Conservation (phyloP, 2,329 filamentous ascomycete genomes). For the Dothidotthia symphoricarpi region DNA sequence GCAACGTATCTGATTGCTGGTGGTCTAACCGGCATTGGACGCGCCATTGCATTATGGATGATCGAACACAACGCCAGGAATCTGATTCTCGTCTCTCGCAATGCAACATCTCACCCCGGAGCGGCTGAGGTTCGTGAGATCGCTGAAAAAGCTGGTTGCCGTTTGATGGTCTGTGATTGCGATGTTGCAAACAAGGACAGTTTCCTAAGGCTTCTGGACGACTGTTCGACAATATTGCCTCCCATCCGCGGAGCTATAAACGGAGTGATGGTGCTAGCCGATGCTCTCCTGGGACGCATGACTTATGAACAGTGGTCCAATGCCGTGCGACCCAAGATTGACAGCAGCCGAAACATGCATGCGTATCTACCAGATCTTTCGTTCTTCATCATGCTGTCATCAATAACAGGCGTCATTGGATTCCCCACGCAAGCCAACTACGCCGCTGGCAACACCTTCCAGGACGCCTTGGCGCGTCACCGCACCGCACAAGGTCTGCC, state of each 20-base stretch:
- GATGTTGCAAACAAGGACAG: too few relatives aligned
- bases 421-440: conserved; percentile 20
- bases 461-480: conserved; percentile 21
- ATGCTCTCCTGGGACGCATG: conserved; percentile 15
- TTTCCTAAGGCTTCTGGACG: neutral
- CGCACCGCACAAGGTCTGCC: conserved; percentile 22
- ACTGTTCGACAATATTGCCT: conserved; percentile 11
- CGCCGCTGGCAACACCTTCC: conserved; percentile 21
- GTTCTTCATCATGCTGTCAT: conserved; percentile 27
- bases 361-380: conserved; percentile 15
- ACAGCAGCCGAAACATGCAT: conserved; percentile 17
- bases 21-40: conserved; percentile 13
- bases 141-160: neutral
- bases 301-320: conserved; percentile 4
- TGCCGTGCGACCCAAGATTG: conserved; percentile 7
- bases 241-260: conserved; percentile 28
- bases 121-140: neutral
- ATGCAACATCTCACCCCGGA: neutral
- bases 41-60: conserved; percentile 10
- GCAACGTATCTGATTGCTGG: conserved; percentile 16
- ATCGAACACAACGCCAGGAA: conserved; percentile 1
- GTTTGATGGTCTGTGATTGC: neutral
- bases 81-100: neutral
- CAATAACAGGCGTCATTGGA: conserved; percentile 19
- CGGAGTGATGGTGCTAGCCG: conserved; percentile 28